Evolutionary conservation across 371 early-diverging fungal genomes (phyloP).

Genomic region (Parasitella parasitica): DNA sequence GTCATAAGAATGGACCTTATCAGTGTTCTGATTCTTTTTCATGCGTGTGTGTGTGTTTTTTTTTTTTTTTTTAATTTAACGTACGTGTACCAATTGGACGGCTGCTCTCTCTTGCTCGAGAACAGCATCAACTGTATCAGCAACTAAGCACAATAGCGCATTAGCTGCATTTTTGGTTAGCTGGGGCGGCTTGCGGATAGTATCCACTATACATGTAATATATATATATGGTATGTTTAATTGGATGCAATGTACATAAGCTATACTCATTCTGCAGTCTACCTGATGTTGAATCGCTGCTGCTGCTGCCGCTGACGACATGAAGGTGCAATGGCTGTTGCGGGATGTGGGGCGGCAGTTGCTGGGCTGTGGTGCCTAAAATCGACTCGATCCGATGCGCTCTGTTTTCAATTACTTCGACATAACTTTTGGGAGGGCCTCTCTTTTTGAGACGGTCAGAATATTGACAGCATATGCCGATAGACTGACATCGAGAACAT

Average conservation of each 20-base stretch:
- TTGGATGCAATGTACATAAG: background rate
- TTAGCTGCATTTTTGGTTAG: conserved; percentile 2
- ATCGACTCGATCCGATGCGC: conserved; percentile 70
- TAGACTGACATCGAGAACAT: conserved; percentile 41
- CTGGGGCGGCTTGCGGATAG: background rate
- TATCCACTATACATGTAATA: too few relatives aligned
- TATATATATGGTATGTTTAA: background rate
- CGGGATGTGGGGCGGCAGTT: background rate
- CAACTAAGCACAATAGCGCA: conserved; percentile 10
- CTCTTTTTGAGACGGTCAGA: conserved; percentile 41
- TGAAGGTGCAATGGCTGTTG: background rate
- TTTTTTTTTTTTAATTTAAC: conserved; percentile 7
- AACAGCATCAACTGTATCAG: conserved; percentile 8
- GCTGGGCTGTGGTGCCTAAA: conserved; percentile 25
- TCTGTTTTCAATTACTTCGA: conserved; percentile 70
- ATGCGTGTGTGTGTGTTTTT: background rate
- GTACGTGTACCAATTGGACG: conserved; percentile 26
- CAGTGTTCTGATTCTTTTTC: conserved; percentile 33
- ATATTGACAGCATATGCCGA: conserved; percentile 38
- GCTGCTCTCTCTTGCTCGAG: conserved; percentile 4
- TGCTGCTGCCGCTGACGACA: background rate
- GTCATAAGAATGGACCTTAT: conserved; percentile 47
- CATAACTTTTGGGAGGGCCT: conserved; percentile 75
- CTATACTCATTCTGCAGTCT: background rate
- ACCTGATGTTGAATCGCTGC: background rate